A percentile compares a stretch with the other conserved stretches of the same genome.
Evolutionary conservation across 768 basidiomycete genomes (phyloP).

Genomic region (Lentinula sp.): DNA sequence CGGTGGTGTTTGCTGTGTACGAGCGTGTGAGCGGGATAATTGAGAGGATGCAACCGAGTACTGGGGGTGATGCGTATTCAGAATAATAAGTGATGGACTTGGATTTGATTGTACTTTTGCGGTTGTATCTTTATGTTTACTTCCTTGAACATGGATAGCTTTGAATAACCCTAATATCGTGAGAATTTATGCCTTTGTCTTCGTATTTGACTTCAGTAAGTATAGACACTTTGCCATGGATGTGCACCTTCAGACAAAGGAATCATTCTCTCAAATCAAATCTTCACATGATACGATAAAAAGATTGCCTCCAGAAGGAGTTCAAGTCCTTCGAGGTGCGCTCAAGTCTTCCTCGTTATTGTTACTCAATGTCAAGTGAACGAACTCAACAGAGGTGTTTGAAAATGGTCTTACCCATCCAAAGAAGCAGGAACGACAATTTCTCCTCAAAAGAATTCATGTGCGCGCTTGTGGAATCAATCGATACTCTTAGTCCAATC

Average conservation of each 20-base stretch:
- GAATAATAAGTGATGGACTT: conserved; percentile 34
- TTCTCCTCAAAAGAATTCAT: neutral
- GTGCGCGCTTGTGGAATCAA: neutral
- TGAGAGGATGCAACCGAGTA: conserved; percentile 56
- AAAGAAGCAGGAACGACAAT: neutral
- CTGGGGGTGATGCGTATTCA: conserved; percentile 60
- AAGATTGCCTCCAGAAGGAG: neutral
- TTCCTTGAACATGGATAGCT: neutral
- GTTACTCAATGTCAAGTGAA: neutral
- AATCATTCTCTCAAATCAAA: neutral
- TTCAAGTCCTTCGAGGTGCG: neutral
- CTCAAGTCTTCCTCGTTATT: neutral
- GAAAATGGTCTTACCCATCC: neutral
- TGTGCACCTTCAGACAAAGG: neutral
- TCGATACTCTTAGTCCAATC: neutral
- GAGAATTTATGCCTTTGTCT: too few species aligned
- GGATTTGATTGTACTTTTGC: neutral
- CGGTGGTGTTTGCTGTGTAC: conserved; percentile 96
- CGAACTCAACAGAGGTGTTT: neutral
- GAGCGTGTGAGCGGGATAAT: conserved; percentile 77
- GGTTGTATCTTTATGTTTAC: neutral
- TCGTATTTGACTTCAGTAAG: too few species aligned
- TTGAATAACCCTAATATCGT: neutral
- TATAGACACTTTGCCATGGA: too few species aligned
- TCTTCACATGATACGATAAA: neutral